Base-by-base conservation (phyloP, 2,329 filamentous ascomycete genomes). In the Aspergillus thermomutatus region DNA sequence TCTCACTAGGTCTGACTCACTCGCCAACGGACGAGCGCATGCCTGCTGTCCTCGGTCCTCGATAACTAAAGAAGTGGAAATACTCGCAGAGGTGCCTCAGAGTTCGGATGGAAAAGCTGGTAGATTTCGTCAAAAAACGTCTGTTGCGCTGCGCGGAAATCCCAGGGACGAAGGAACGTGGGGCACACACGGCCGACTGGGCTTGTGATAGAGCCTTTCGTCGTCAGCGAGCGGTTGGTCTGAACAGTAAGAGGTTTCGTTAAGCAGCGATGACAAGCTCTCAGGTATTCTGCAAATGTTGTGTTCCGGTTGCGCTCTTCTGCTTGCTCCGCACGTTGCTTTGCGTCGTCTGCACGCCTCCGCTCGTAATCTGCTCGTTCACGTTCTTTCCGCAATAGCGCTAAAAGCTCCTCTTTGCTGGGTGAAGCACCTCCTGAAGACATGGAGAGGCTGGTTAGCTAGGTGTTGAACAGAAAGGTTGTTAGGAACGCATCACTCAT, bases 251-350 rank as follows among this genome's bases (percentile, higher is more conserved):
- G 43, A 45, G 55, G 55, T 40, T 37, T 49, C 25, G 55, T 27
- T n/a, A 57, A 49, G 8, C 34, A 53, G 45, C 28, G 19, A 57
- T 57, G 55, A 19, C 34, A 46, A 27, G 45, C 45, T 27, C 27
- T 31, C 4, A 53, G 25, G 25, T 53, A 53, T 45, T 57, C 55
- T 34, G 50, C 51, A 49, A 57, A 57, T 0, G 55, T 57, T 25
- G 27, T 53, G 2, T 50, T 53, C 25, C 26, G 31, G 23, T 46
- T 50, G 2, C 9, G 54, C 27, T 41, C 26, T 27, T 27, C 26
- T 27, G 26, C 26, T 27, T 27, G 26, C 26, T 27, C 26, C 6
- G 26, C 26, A 27, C 26, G 3, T 27, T 27, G 26, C 26, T 27
- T 27, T 27, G 6, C 26, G 26, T 27, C 26, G 6, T 27, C 26